Base-by-base conservation (phyloP, 805 yeast genomes). In the Myxozyma melibiosi region DNA sequence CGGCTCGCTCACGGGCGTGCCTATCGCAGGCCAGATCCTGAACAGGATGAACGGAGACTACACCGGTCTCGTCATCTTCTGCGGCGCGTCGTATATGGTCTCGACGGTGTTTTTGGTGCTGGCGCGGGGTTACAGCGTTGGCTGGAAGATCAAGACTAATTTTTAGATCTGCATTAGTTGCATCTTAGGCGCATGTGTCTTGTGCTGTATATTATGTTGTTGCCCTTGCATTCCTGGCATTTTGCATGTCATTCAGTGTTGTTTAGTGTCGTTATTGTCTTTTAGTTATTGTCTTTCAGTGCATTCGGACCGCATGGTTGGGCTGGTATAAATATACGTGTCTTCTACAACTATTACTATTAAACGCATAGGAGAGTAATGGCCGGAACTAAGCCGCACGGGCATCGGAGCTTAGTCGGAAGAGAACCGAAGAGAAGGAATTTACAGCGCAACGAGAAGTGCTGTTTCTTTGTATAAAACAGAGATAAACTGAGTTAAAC, bases 1-100 rank as follows among this genome's bases (percentile, higher is more conserved):
- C 37, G 76, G 73, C 7, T 66, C 70, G 1, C 66, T 73, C 31
- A 70, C 71, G 2, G 76, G 77, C 4, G 64, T 73, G 24, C 77
- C 77, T 3, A 63, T 73, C 5, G 74, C 74, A 8, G 77, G 77
- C 11, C 70, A 66, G 6, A 48, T 71, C 16, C 18, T 62, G 37
- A 56, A 58, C n/a, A 63, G 48, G 11, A 66, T 65, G 55, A 58
- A 66, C 42, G 70, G 69, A 16, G 25, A 22, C 16, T 73, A 66
- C 55, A 30, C 56, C 8, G 75, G 75, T 2, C 61, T 72, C 47
- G 65, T 70, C 13, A 51, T 66, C 2, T 73, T 72, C 61, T 51
- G 69, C 18, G 74, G 71, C 1, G 60, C 59, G 7, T 64, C 67
- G 20, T 71, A 71, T 57, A 28, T 71, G 1, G 59, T 58, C 3